Conservation (phyloP, 805 yeast species). For the Maudiozyma saulgeensis region DNA sequence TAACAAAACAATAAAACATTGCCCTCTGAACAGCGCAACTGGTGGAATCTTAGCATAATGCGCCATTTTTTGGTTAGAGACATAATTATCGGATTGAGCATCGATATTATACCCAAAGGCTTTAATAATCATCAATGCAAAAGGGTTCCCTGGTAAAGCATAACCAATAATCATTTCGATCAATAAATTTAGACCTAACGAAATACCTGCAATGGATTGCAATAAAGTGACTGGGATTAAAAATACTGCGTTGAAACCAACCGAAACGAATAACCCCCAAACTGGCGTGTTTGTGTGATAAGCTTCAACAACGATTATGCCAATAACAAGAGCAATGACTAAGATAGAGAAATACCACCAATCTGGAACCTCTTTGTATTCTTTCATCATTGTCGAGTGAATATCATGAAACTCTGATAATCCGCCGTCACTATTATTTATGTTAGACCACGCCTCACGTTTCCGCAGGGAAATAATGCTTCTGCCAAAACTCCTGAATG, state of each 20-base stretch:
- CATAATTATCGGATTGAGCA: conserved; percentile 54
- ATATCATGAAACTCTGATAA: conserved; percentile 37
- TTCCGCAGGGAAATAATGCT: conserved; percentile 10
- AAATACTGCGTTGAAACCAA: conserved; percentile 42
- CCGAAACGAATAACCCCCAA: conserved; percentile 48
- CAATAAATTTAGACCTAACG: conserved; percentile 41
- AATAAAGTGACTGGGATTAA: conserved; percentile 44
- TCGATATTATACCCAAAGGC: conserved; percentile 51
- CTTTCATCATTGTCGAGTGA: conserved; percentile 47
- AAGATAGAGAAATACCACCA: conserved; percentile 37
- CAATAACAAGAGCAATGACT: conserved; percentile 36
- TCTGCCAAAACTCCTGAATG: conserved; percentile 27
- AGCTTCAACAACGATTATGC: conserved; percentile 29
- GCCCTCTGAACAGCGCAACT: conserved; percentile 44
- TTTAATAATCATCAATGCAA: conserved; percentile 43
- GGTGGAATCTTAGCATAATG: conserved; percentile 55
- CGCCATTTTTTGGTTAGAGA: conserved; percentile 46
- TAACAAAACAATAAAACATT: conserved; percentile 27
- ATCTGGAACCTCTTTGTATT: conserved; percentile 65
- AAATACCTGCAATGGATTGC: conserved; percentile 39
- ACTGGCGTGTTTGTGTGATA: conserved; percentile 46
- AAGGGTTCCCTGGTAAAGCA: conserved; percentile 46
- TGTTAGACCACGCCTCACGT: conserved; percentile 15
- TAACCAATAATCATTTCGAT: conserved; percentile 50
- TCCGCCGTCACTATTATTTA: conserved; percentile 26